Conservation (phyloP, 345 rosid genomes). For the Firmiana major region DNA sequence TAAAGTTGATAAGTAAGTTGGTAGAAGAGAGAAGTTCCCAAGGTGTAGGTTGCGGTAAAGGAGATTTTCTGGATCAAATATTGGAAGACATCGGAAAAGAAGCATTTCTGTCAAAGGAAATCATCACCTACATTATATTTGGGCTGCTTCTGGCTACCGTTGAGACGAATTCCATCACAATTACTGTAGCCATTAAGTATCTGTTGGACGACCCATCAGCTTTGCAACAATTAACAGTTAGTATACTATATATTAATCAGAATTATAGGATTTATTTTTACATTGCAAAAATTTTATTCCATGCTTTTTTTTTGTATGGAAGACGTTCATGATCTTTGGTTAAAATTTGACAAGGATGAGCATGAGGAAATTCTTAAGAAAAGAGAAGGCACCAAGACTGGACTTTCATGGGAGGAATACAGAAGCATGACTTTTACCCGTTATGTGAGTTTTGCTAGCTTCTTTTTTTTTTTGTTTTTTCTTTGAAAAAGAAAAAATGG, state of each 20-base stretch:
- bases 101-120: slow-evolving; percentile 8
- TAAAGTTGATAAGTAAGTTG: slow-evolving; percentile 7
- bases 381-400: not conserved
- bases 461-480: not conserved
- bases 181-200: not conserved
- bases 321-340: no score
- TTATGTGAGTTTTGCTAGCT: slow-evolving; percentile 9
- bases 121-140: slow-evolving; percentile 1
- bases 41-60: not conserved
- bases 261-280: not conserved
- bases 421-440: slow-evolving; percentile 23
- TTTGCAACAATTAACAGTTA: slow-evolving; percentile 1
- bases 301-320: not conserved
- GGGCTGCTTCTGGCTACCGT: slow-evolving; percentile 6
- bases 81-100: slow-evolving; percentile 24
- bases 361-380: slow-evolving; percentile 15
- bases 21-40: slow-evolving; percentile 2
- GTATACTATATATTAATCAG: not conserved
- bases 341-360: slow-evolving; percentile 4
- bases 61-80: slow-evolving; percentile 24
- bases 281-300: not conserved
- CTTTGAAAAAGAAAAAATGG: no score
- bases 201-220: slow-evolving; percentile 4
- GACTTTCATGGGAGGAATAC: slow-evolving; percentile 23
- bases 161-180: slow-evolving; percentile 6